phyloP scores from a whole-genome alignment of 2,329 filamentous ascomycete species.

The Alternaria sp. region DNA sequence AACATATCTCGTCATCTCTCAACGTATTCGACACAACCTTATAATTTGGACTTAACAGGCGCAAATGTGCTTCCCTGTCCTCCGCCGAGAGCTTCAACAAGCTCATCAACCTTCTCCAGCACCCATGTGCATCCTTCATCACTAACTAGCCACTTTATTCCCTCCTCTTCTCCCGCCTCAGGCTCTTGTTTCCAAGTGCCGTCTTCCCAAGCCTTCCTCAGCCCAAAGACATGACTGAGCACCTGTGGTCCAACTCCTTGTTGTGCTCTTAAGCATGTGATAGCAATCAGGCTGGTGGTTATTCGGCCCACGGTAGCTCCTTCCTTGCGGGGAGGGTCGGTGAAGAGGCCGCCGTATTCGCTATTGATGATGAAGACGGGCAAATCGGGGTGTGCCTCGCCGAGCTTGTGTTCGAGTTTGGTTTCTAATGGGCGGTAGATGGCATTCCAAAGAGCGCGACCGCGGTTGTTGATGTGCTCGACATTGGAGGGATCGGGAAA shows the following conservation, averaged over 20 bases:
- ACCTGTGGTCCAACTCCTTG: conserved; percentile 85
- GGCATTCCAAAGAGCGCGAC: conserved; percentile 73
- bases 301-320: conserved; percentile 69
- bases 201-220: conserved; percentile 77
- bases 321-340: conserved; percentile 65
- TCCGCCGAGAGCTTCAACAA: conserved; percentile 55
- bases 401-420: conserved; percentile 75
- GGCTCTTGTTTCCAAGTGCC: conserved; percentile 60
- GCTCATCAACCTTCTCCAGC: conserved; percentile 65
- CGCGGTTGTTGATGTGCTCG: conserved; percentile 62
- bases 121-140: conserved; percentile 72
- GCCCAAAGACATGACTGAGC: conserved; percentile 78
- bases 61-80: conserved; percentile 40
- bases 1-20: background rate
- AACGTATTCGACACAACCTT: background rate
- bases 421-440: conserved; percentile 77
- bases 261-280: conserved; percentile 78
- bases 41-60: conserved; percentile 38
- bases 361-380: conserved; percentile 78
- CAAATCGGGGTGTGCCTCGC: conserved; percentile 78
- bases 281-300: conserved; percentile 74
- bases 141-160: conserved; percentile 66
- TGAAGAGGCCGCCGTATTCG: conserved; percentile 76
- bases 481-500: conserved; percentile 57
- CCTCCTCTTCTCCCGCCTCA: conserved; percentile 59